A percentile compares a stretch with the other conserved stretches of the same genome.
Conservation (phyloP, 495 filamentous ascomycete genomes). For the Hypoxylon cercidicola region DNA sequence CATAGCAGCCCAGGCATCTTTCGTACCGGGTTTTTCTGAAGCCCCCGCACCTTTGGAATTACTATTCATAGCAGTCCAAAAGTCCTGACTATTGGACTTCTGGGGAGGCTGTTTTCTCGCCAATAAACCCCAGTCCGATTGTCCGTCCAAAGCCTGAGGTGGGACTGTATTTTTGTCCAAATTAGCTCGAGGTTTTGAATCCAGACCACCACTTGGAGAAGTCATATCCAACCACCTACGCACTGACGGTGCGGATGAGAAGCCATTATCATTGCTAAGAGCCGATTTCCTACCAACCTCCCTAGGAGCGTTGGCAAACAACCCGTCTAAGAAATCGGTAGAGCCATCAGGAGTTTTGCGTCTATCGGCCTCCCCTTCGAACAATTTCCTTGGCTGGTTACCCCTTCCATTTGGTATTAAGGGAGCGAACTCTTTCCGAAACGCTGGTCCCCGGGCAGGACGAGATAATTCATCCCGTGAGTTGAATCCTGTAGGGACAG, state of each 20-base stretch:
- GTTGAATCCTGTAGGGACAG: background rate
- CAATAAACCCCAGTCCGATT: constrained; percentile 26
- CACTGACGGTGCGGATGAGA: no score
- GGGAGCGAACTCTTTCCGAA: no score
- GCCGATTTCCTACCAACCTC: no score
- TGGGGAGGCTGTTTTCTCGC: constrained; percentile 17
- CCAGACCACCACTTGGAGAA: background rate
- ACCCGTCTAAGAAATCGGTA: no score
- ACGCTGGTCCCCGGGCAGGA: no score
- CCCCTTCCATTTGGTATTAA: no score
- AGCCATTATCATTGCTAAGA: no score
- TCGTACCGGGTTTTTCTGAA: background rate
- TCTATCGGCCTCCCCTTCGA: no score
- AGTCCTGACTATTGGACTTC: constrained; percentile 18
- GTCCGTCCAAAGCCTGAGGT: background rate
- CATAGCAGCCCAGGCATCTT: background rate
- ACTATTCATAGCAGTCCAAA: constrained; percentile 21
- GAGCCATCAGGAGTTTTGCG: no score
- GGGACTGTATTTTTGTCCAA: background rate
- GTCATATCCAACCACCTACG: no score
- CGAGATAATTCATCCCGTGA: background rate
- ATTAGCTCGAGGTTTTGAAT: background rate
- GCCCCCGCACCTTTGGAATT: background rate
- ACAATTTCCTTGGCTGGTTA: no score
- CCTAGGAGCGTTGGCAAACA: no score